Evolutionary conservation across 345 rosid genomes (phyloP), one percentile per base, ranked within the genome.

Genomic region (Ailanthus altissimus): DNA sequence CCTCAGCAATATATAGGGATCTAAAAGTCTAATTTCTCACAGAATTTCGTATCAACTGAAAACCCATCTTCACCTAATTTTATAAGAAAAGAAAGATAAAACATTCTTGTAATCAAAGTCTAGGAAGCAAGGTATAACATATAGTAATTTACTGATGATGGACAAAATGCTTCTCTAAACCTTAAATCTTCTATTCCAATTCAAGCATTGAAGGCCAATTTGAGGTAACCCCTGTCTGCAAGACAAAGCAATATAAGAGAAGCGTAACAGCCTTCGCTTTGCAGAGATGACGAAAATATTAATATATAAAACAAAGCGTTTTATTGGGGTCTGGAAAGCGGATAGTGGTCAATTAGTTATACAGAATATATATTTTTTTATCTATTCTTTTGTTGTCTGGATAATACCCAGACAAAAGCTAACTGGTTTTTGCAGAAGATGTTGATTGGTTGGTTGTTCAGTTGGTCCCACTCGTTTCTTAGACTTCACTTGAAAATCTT

Each of bases 381-480:
- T 2, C 1, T 43, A 23, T 69, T 69, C 13, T 78, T 25, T 45
- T 20, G 32, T 32, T 70, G 70, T 36, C 75, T 62, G 10, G 77
- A 57, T n/a, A 57, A 58, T 72, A 67, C 66, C 70, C 76, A 60
- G 82, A 80, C 81, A 84, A 63, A 81, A 73, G 75, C 46, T 2
- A 57, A 70, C 59, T 65, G 61, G 11, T 2, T 40, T 42, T 28
- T n/a, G 32, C 66, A 40, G 13, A 66, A 49, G 78, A 28, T 70
- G 50, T 70, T 72, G 64, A 74, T 75, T 25, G 78, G 78, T 68
- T 70, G 88, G 75, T 81, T 70, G 75, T 82, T 74, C 74, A 49
- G 81, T 78, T 66, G 86, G 86, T 60, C 82, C 77, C 83, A 77
- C 83, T 75, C 84, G 70, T 86, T 86, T 69, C 86, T 76, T 88